Conservation (phyloP, 805 yeast species). For the Wickerhamomyces queroliae region DNA sequence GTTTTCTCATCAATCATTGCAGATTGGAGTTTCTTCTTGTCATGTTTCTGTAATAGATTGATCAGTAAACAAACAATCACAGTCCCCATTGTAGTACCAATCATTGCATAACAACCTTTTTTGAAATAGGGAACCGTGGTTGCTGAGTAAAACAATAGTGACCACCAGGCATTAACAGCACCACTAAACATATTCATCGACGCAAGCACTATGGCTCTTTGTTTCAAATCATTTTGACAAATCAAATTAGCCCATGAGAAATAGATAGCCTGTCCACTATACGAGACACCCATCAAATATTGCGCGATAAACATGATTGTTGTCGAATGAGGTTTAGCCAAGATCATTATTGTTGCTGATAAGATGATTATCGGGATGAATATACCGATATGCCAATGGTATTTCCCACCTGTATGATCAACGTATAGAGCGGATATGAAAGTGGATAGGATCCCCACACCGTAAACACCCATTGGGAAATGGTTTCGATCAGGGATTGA, state of each 20-base stretch:
- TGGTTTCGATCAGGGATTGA: slow-evolving; percentile 41
- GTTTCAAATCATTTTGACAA: slow-evolving; percentile 53
- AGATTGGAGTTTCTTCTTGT: slow-evolving; percentile 16
- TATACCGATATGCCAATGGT: slow-evolving; percentile 48
- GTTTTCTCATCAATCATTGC: background rate
- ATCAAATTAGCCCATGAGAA: slow-evolving; percentile 62
- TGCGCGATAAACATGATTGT: slow-evolving; percentile 45
- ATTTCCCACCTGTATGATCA: slow-evolving; percentile 33
- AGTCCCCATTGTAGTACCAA: slow-evolving; percentile 43
- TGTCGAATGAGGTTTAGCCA: slow-evolving; percentile 33
- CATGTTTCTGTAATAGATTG: slow-evolving; percentile 37
- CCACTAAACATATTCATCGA: slow-evolving; percentile 62
- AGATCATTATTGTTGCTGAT: slow-evolving; percentile 40
- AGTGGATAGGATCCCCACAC: slow-evolving; percentile 43
- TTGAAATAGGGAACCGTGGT: slow-evolving; percentile 43
- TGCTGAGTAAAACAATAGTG: slow-evolving; percentile 46
- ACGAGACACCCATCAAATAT: slow-evolving; percentile 46
- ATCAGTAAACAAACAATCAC: slow-evolving; percentile 35
- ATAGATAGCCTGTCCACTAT: slow-evolving; percentile 55
- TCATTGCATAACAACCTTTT: slow-evolving; percentile 52
- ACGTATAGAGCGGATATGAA: slow-evolving; percentile 37
- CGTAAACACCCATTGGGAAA: slow-evolving; percentile 50
- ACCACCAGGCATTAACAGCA: slow-evolving; percentile 65
- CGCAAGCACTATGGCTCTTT: slow-evolving; percentile 58
- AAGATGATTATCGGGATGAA: slow-evolving; percentile 37